Evolutionary conservation across 352 stramenopile species (phyloP).

Genomic region (Pythium chondricola): DNA sequence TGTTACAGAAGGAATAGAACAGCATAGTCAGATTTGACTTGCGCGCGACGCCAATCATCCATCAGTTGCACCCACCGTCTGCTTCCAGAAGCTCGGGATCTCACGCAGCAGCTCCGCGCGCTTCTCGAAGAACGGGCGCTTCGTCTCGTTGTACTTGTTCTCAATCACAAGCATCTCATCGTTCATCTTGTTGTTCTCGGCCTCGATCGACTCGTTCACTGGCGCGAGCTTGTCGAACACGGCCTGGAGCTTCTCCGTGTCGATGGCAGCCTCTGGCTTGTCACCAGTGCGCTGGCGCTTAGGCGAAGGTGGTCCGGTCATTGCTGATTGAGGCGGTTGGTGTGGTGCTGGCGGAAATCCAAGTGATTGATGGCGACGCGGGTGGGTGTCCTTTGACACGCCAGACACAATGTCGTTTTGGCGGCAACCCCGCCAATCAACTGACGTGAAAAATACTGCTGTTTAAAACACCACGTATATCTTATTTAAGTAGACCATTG

Average conservation of each 20-base stretch:
- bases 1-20: no score
- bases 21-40: no score
- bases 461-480: constrained; percentile 14
- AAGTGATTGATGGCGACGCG: background rate
- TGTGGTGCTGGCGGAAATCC: background rate
- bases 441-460: constrained; percentile 5
- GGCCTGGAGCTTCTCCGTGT: constrained; percentile 44
- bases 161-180: constrained; percentile 67
- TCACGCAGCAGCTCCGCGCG: constrained; percentile 51
- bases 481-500: background rate
- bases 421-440: no score
- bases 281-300: constrained; percentile 75
- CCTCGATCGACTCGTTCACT: constrained; percentile 61
- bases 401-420: no score
- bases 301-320: constrained; percentile 49
- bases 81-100: constrained; percentile 75
- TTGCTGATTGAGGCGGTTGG: constrained; percentile 9
- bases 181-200: constrained; percentile 53
- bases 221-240: constrained; percentile 40
- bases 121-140: constrained; percentile 61
- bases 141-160: constrained; percentile 68
- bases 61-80: constrained; percentile 62
- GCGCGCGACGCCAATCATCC: no score
- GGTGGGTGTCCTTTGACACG: constrained; percentile 18
- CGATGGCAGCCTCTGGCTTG: constrained; percentile 20